These are phyloP conservation scores for Pseudevernia furfuracea DNA, from an alignment of 495 filamentous ascomycete species.

Conservation along the genomic window DNA sequence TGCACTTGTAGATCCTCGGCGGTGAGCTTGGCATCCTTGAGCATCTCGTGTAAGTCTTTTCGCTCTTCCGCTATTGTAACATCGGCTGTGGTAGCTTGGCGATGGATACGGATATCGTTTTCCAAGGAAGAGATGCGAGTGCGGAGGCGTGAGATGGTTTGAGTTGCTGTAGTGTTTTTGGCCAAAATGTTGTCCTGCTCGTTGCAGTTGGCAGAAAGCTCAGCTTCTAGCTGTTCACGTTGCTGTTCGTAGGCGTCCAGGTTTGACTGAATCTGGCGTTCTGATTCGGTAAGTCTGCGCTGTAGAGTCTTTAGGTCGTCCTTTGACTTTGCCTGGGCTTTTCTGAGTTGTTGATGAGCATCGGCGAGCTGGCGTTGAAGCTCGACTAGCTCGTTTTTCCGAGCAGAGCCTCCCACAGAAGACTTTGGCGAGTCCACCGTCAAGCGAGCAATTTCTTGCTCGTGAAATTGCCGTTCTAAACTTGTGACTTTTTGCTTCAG, in stretches of 20 bases:
- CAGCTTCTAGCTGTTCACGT: constrained; percentile 30
- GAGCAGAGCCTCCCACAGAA: constrained; percentile 41
- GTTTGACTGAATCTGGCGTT: constrained; percentile 20
- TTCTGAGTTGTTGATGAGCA: constrained; percentile 51
- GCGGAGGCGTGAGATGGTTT: constrained; percentile 28
- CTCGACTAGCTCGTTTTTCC: constrained; percentile 55
- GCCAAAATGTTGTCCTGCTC: constrained; percentile 29
- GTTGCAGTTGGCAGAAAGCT: constrained; percentile 26
- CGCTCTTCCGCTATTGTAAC: constrained; percentile 51
- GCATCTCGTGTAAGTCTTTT: constrained; percentile 55
- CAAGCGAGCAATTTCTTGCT: constrained; percentile 44
- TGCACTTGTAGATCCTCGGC: constrained; percentile 56
- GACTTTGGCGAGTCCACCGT: constrained; percentile 39
- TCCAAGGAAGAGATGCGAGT: constrained; percentile 32
- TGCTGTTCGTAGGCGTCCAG: constrained; percentile 27
- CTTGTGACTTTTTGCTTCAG: constrained; percentile 48
- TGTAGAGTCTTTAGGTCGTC: constrained; percentile 33
- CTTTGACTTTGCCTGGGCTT: constrained; percentile 46
- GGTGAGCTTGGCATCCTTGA: constrained; percentile 59
- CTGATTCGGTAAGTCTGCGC: constrained; percentile 29
- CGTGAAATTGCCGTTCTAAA: constrained; percentile 51
- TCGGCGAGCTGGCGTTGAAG: constrained; percentile 56
- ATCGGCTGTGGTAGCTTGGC: constrained; percentile 27
- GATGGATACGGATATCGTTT: constrained; percentile 30
- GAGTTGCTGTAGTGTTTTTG: constrained; percentile 27